A percentile compares a stretch with the other conserved stretches of the same genome.
These are phyloP conservation scores for Monilinia aucupariae DNA, from an alignment of 2,329 filamentous ascomycete species.

Conservation along the genomic window DNA sequence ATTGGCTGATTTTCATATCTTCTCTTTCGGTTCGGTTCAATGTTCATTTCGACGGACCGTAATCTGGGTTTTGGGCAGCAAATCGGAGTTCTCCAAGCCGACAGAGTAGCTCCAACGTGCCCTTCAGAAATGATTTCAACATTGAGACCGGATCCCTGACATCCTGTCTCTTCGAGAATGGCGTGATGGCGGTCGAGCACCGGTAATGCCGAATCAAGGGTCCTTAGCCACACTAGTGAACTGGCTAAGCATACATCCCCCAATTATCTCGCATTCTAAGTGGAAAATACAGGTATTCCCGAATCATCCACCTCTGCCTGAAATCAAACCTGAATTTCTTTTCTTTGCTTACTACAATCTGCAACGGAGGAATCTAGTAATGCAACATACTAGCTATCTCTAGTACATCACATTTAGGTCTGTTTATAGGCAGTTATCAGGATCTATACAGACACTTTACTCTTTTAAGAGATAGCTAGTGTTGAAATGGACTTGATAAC, in stretches of 20 bases:
- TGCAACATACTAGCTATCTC: too few relatives aligned
- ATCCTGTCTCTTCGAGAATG: neutral
- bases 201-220: neutral
- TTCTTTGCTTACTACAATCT: neutral
- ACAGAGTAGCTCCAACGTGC: neutral
- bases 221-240: neutral
- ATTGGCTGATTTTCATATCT: neutral
- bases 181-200: neutral
- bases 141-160: neutral
- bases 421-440: too few relatives aligned
- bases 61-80: too few relatives aligned
- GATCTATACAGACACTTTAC: too few relatives aligned
- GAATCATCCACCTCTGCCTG: neutral
- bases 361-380: neutral
- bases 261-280: neutral
- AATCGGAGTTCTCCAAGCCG: neutral
- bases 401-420: too few relatives aligned
- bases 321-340: neutral
- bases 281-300: neutral
- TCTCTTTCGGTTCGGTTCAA: neutral
- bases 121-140: neutral
- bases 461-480: too few relatives aligned
- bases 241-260: neutral
- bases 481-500: too few relatives aligned
- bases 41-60: neutral